Evolutionary conservation across 192 early-diverging fungal genomes (phyloP).

Genomic region (Ambispora gerdemannii): DNA sequence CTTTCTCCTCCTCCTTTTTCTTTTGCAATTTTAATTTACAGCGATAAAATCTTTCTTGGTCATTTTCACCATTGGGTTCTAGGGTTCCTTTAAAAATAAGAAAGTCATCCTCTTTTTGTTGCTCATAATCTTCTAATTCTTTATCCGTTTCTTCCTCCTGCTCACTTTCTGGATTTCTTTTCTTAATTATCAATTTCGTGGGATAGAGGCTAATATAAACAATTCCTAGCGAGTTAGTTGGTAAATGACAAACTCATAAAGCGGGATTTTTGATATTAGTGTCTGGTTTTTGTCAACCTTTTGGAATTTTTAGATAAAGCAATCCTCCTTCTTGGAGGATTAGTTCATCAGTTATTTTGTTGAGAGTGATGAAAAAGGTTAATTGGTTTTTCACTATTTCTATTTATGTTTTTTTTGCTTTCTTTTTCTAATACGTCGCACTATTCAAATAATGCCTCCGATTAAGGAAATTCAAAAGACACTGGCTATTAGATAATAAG

Average conservation of each 20-base stretch:
- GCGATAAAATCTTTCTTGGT: neutral
- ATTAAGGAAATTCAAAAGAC: no score
- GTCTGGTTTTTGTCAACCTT: neutral
- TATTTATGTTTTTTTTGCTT: no score
- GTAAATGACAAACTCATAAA: conserved; percentile 1
- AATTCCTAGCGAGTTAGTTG: neutral
- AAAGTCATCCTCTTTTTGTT: no score
- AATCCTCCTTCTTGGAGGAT: neutral
- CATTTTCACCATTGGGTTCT: neutral
- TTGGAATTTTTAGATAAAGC: neutral
- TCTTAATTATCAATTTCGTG: neutral
- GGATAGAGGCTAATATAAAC: neutral
- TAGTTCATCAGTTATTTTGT: neutral
- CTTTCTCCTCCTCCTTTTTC: no score
- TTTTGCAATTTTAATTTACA: neutral
- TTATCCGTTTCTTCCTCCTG: neutral
- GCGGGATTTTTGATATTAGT: neutral
- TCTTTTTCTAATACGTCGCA: no score
- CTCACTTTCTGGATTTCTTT: neutral
- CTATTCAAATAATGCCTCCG: no score
- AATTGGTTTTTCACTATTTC: neutral
- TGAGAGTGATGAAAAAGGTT: neutral
- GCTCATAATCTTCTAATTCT: neutral
- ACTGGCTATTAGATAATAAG: no score
- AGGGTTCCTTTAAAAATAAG: no score